These are phyloP conservation scores for Chytridiales sp. DNA, from an alignment of 371 early-diverging fungal genomes.

Conservation along the genomic window DNA sequence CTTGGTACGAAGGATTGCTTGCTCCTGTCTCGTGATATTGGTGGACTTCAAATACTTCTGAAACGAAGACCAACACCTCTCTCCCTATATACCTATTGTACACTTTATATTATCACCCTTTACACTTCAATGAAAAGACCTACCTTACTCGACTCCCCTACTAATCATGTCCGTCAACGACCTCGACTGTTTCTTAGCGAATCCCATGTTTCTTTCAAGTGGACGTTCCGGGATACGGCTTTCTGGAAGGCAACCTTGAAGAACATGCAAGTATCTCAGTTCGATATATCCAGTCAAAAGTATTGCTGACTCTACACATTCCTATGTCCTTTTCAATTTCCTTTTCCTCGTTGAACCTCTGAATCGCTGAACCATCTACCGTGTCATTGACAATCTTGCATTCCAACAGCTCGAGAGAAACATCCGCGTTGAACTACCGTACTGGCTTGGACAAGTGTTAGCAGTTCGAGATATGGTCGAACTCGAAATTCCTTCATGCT, in stretches of 20 bases:
- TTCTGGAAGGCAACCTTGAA: slow-evolving; percentile 47
- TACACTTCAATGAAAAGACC: too few species aligned
- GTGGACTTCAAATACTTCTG: too few species aligned
- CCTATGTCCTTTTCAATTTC: background rate
- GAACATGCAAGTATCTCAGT: slow-evolving; percentile 29
- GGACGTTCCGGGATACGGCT: slow-evolving; percentile 48
- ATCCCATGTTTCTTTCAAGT: slow-evolving; percentile 35
- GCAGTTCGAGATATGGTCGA: slow-evolving; percentile 40
- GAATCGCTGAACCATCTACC: background rate
- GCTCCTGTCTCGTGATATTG: too few species aligned
- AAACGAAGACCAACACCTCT: too few species aligned
- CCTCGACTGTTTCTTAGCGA: slow-evolving; percentile 21
- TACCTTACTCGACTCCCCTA: background rate
- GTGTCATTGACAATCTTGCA: slow-evolving; percentile 3
- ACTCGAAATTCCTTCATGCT: slow-evolving; percentile 54
- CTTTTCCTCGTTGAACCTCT: too few species aligned
- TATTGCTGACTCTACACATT: background rate
- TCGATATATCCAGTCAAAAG: background rate
- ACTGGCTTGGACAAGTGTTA: slow-evolving; percentile 53
- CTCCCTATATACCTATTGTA: background rate
- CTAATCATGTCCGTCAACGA: background rate
- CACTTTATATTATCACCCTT: too few species aligned
- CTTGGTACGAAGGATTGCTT: too few species aligned
- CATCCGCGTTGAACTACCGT: slow-evolving; percentile 55
- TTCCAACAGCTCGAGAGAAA: slow-evolving; percentile 47